Base-by-base conservation (phyloP, 805 yeast species). In the Candida ponderosae region DNA sequence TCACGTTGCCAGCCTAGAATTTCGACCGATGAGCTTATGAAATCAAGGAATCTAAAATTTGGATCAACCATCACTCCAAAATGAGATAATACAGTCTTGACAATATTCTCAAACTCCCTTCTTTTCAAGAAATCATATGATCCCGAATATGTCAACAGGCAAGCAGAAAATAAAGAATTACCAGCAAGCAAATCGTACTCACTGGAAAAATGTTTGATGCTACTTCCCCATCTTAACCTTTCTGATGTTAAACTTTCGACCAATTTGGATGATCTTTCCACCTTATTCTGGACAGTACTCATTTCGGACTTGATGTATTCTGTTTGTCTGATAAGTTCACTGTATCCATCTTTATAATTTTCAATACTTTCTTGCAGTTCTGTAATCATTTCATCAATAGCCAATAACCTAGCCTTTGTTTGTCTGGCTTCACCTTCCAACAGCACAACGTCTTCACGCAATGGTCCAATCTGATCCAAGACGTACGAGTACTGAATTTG, bases 401-500 rank as follows among this genome's bases (percentile, higher is more conserved):
- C 96, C 18, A 69, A 63, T 8, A 84, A 65, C 46, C 85, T 80
- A 1, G 84, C 81, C 45, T 68, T 70, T 0, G 89, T 81, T 42
- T 74, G 76, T 7, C 60, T 53, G 1, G 88, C 72, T 18, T 75
- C 79, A 1, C 52, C 52, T 51, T 88, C 90, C 8, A 90, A 64
- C 5, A 43, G 50, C 7, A 48, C 49, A 4, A 87, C 83, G 46
- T 88, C 95, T 5, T 65, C 65, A 39, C 78, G 63, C 47, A 90
- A 57, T 0, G 97, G 97, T 1, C 76, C 82, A 19, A 90, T 72
- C 35, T 68, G 72, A 28, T 82, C 81, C 32, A 86, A 60, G 18
- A 88, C 81, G 2, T 73, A 51, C 0, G 90, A 73, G 51, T 81
- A 90, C n/a, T 69, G 63, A n/a, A 88, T 65, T 45, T 90, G 97